phyloP scores from a whole-genome alignment of 257 asterid species.

The Nicotiana tomentosiformis region DNA sequence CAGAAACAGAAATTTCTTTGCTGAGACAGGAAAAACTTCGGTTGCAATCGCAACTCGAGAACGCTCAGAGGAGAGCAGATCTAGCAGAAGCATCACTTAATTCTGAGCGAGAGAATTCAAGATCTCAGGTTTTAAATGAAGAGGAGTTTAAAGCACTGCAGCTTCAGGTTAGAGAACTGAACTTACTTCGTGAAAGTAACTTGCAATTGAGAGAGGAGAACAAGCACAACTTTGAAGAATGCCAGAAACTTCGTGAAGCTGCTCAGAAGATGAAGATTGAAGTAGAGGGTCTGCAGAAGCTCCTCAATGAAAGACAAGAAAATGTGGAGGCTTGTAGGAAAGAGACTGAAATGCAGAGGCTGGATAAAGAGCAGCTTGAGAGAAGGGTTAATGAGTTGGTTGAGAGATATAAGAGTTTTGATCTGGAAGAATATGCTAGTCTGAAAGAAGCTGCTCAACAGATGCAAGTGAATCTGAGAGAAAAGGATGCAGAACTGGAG shows the following conservation, averaged over 20 bases:
- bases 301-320: constrained; percentile 42
- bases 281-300: constrained; percentile 49
- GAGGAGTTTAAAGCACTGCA: constrained; percentile 77
- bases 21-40: constrained; percentile 81
- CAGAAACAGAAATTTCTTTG: constrained; percentile 85
- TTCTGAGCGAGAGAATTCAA: constrained; percentile 57
- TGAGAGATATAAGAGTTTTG: constrained; percentile 57
- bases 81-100: constrained; percentile 62
- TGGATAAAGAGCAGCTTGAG: constrained; percentile 50
- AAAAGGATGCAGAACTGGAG: constrained; percentile 63
- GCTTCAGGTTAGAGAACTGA: constrained; percentile 83
- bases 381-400: constrained; percentile 64
- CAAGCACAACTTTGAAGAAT: constrained; percentile 76
- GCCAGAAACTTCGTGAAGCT: constrained; percentile 84
- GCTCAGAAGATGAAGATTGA: constrained; percentile 48
- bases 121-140: constrained; percentile 50
- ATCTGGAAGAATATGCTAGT: constrained; percentile 57
- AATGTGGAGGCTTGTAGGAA: constrained; percentile 58
- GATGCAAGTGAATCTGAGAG: constrained; percentile 52
- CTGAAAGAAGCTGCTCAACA: constrained; percentile 56
- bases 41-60: constrained; percentile 75
- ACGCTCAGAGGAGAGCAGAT: constrained; percentile 70
- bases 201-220: constrained; percentile 91
- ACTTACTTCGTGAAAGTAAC: constrained; percentile 90
- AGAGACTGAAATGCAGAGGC: constrained; percentile 41